phyloP scores from a whole-genome alignment of 495 filamentous ascomycete species.

The Aspergillus biplanus region DNA sequence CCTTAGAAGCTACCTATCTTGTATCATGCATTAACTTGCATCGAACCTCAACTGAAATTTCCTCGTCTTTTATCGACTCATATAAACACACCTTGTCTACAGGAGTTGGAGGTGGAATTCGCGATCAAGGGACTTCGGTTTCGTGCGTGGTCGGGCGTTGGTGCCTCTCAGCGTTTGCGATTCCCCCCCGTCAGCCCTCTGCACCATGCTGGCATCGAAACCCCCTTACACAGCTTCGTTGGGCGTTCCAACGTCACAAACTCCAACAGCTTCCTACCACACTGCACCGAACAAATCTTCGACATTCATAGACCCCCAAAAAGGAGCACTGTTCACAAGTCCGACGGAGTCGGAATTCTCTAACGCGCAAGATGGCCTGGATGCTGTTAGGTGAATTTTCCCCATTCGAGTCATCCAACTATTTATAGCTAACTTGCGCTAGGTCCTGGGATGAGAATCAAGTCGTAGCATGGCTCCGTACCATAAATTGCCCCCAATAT shows the following conservation, averaged over 20 bases:
- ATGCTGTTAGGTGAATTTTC: slow-evolving; percentile 58
- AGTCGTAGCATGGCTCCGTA: slow-evolving; percentile 87
- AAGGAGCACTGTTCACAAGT: slow-evolving; percentile 71
- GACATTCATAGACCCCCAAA: slow-evolving; percentile 57
- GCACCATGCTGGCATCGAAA: slow-evolving; percentile 84
- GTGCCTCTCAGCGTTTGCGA: not conserved
- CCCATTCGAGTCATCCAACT: not conserved
- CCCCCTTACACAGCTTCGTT: slow-evolving; percentile 70
- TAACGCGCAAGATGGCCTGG: slow-evolving; percentile 64
- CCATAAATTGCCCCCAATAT: slow-evolving; percentile 91
- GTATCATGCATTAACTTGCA: slow-evolving; percentile 26
- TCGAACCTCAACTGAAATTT: slow-evolving; percentile 11
- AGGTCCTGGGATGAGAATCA: slow-evolving; percentile 89
- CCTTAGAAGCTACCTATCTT: slow-evolving; percentile 3
- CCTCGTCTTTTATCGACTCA: slow-evolving; percentile 9
- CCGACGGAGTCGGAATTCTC: slow-evolving; percentile 96
- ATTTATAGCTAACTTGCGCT: not conserved
- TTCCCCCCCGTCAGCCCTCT: not conserved
- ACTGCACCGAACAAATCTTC: slow-evolving; percentile 53
- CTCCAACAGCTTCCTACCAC: slow-evolving; percentile 57
- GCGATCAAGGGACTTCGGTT: slow-evolving; percentile 1
- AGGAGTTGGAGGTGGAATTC: not conserved
- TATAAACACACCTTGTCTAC: slow-evolving; percentile 6
- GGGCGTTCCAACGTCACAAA: slow-evolving; percentile 58
- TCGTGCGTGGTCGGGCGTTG: not conserved